Base-by-base conservation (phyloP, 305 asterid genomes). In the Solanum aculeatissimum region DNA sequence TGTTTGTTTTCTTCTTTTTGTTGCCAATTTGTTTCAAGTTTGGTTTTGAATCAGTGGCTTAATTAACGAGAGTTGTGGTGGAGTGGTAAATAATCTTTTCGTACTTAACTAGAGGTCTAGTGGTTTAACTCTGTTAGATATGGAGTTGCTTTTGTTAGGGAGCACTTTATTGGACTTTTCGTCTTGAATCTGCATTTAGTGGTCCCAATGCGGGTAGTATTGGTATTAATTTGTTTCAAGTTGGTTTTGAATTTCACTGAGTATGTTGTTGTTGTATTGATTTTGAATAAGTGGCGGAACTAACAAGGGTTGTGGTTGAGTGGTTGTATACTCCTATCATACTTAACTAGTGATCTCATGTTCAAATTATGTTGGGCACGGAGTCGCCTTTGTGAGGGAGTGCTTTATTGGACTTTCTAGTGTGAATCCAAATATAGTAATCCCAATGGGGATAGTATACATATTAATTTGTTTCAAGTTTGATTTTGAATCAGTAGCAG, bases 1-100 rank as follows among this genome's bases (percentile, higher is more conserved):
- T 87, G 97, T 86, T 25, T 15, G 84, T 79, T 85, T 21, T 9
- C 14, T 57, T n/a, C 65, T 57, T 15, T 18, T 68, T 54, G 72
- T 7, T 68, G 18, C 9, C 9, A 35, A 35, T 35, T 55, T 42
- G 53, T 38, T 35, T 71, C 18, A 78, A 40, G 83, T 87, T 88
- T 86, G 82, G 83, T 43, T 84, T 85, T 63, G 49, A 16, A 75
- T 68, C 27, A 57, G 27, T 19, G 27, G 27, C 10, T 6, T 23
- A 55, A 55, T 9, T 19, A 55, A 55, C 12, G 9, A 55, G 10
- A 4, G 19, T 23, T 62, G 38, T 23, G 32, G 68, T 60, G 35
- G 68, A 10, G 9, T 11, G 9, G 16, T 60, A 60, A 23, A 7
- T 60, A 58, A 15, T 4, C 66, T 1, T 21, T 57, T 58, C 3